A percentile compares a stretch with the other conserved stretches of the same genome.
phyloP scores from a whole-genome alignment of 495 filamentous ascomycete species.

The Tuber magnatum region DNA sequence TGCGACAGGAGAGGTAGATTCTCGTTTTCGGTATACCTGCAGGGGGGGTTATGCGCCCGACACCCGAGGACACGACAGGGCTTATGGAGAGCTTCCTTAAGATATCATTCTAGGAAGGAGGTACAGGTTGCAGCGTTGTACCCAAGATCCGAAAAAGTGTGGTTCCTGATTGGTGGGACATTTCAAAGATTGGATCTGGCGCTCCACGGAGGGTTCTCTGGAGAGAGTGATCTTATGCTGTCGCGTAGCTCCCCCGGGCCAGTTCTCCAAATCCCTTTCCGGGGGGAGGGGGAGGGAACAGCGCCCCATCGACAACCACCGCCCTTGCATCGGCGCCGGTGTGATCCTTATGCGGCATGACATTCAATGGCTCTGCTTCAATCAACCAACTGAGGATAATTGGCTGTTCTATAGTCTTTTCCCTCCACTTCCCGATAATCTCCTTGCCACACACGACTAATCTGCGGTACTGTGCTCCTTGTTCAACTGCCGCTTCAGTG shows the following conservation, averaged over 20 bases:
- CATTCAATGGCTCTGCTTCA: too few relatives aligned
- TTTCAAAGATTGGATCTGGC: neutral
- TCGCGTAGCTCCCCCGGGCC: neutral
- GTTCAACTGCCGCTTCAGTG: constrained; percentile 15
- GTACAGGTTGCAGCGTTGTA: neutral
- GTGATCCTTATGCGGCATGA: too few relatives aligned
- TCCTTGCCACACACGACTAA: constrained; percentile 21
- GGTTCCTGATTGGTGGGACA: neutral
- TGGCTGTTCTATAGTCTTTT: too few relatives aligned
- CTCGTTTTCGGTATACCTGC: constrained; percentile 46
- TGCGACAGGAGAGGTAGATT: constrained; percentile 44
- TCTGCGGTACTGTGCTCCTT: too few relatives aligned
- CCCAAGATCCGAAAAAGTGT: neutral
- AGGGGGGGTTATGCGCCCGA: constrained; percentile 44
- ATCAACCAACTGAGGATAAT: too few relatives aligned
- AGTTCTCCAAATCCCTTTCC: too few relatives aligned
- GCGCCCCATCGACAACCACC: neutral
- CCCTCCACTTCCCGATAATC: constrained; percentile 9
- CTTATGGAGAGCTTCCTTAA: neutral
- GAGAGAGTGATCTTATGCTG: neutral
- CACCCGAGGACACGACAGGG: neutral
- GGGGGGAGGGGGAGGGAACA: neutral
- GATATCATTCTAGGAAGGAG: neutral
- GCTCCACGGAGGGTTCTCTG: neutral
- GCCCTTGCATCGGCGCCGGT: neutral